These are phyloP conservation scores for Trypanosoma boissoni DNA, from an alignment of 208 protist species.

Conservation along the genomic window DNA sequence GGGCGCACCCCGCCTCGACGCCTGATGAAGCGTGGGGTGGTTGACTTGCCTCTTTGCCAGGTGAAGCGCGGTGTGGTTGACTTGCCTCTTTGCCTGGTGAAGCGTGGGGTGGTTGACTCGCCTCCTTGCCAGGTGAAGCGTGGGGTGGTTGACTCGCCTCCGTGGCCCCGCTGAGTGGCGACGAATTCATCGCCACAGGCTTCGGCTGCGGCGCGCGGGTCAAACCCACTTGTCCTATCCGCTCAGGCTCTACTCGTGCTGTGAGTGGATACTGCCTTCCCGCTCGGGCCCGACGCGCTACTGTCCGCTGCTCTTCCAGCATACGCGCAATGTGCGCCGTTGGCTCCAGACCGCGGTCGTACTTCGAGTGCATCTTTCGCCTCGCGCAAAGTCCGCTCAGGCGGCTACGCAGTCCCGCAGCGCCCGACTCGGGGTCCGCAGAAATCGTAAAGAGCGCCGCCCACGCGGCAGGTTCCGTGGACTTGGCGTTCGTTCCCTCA, in stretches of 20 bases:
- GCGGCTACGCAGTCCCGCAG: background rate
- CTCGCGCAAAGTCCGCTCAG: conserved; percentile 1
- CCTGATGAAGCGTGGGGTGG: too few relatives aligned
- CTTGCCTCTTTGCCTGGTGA: too few relatives aligned
- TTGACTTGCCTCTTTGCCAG: too few relatives aligned
- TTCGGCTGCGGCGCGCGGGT: too few relatives aligned
- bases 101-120: too few relatives aligned
- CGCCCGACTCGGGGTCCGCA: background rate
- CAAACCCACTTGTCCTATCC: too few relatives aligned
- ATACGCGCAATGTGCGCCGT: conserved; percentile 15
- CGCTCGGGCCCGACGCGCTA: background rate
- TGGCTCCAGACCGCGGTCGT: conserved; percentile 17
- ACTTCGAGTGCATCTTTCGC: conserved; percentile 10
- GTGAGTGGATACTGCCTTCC: background rate
- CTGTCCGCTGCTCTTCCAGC: conserved; percentile 11
- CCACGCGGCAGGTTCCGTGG: background rate
- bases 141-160: too few relatives aligned
- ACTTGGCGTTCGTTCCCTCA: background rate
- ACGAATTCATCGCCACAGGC: too few relatives aligned
- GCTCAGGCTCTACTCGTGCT: background rate
- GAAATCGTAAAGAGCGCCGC: background rate
- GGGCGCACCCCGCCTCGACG: too few relatives aligned
- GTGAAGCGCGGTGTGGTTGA: too few relatives aligned
- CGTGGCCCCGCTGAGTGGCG: too few relatives aligned
- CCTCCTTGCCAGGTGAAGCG: too few relatives aligned